A percentile compares a stretch with the other conserved stretches of the same genome.
phyloP scores from a whole-genome alignment of 257 asterid species.

The Solanum neorickii region DNA sequence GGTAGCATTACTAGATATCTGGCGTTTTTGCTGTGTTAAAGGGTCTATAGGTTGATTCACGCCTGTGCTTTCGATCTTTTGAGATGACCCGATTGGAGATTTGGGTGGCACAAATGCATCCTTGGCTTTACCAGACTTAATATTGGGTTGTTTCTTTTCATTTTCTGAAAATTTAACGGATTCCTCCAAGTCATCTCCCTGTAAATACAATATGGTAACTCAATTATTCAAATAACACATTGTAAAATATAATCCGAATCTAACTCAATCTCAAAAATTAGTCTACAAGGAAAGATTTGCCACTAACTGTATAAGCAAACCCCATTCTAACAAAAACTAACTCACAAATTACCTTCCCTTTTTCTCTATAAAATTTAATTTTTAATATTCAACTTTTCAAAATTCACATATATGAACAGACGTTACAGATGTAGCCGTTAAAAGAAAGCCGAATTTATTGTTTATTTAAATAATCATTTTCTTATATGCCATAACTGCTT shows the following conservation, averaged over 20 bases:
- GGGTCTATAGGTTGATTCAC: constrained; percentile 38
- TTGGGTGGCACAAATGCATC: constrained; percentile 27
- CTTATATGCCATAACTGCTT: neutral
- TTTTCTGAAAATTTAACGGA: constrained; percentile 19
- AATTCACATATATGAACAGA: too few species aligned
- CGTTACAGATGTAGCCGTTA: neutral
- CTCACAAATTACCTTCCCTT: too few species aligned
- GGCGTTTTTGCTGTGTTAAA: constrained; percentile 36
- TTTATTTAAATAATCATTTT: neutral
- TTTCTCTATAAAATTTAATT: too few species aligned
- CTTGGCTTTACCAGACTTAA: constrained; percentile 5
- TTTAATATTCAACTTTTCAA: too few species aligned
- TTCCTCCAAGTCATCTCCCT: constrained; percentile 32
- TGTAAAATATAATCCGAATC: too few species aligned
- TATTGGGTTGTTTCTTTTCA: constrained; percentile 2
- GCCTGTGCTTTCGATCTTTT: constrained; percentile 30
- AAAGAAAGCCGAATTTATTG: constrained; percentile 29
- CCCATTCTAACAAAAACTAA: too few species aligned
- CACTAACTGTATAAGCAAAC: too few species aligned
- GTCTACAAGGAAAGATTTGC: too few species aligned
- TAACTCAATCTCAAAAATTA: neutral
- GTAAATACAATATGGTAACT: neutral
- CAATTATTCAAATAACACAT: neutral
- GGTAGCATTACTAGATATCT: neutral
- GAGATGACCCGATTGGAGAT: constrained; percentile 21